Percentiles rank a stretch among this genome's conserved stretches.
phyloP scores from a whole-genome alignment of 441 rosid species.

The Jatropha multifida region DNA sequence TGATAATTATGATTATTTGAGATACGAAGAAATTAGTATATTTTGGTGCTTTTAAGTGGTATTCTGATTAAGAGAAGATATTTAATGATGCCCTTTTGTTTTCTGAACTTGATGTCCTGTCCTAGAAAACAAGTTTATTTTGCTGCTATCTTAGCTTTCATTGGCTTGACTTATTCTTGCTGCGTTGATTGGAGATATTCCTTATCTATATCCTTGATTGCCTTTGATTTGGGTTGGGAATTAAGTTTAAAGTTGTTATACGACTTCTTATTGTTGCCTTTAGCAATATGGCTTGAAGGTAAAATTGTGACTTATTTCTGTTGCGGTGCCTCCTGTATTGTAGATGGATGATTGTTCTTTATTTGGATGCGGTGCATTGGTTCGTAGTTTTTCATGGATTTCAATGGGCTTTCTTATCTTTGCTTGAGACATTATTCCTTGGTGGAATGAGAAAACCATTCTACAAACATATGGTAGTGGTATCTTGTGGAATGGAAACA shows the following conservation, averaged over 20 bases:
- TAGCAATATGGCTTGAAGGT: constrained; percentile 2
- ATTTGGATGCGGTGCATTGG: constrained; percentile 30
- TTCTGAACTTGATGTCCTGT: neutral
- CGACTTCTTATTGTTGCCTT: constrained; percentile 7
- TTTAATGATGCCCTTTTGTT: neutral
- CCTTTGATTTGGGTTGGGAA: constrained; percentile 11
- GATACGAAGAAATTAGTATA: neutral
- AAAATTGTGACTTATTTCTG: constrained; percentile 16
- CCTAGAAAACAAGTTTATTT: neutral
- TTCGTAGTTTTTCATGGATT: constrained; percentile 27
- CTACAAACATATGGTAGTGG: constrained; percentile 16
- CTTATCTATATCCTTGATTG: neutral
- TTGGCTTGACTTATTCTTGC: neutral
- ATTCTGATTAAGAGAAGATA: neutral
- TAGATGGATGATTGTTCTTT: constrained; percentile 59
- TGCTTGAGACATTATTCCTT: constrained; percentile 26
- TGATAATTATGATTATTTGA: neutral
- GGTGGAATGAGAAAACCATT: constrained; percentile 19
- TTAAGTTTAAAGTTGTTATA: neutral
- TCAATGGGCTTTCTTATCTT: constrained; percentile 25
- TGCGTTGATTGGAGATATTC: constrained; percentile 6
- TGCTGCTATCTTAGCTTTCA: neutral
- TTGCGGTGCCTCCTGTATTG: constrained; percentile 33
- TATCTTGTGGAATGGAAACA: constrained; percentile 19
- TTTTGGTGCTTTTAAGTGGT: neutral